Percentiles rank a stretch among this genome's conserved stretches.
These are phyloP conservation scores for Claviceps paspali DNA, from an alignment of 2,329 filamentous ascomycete species.

Conservation along the genomic window DNA sequence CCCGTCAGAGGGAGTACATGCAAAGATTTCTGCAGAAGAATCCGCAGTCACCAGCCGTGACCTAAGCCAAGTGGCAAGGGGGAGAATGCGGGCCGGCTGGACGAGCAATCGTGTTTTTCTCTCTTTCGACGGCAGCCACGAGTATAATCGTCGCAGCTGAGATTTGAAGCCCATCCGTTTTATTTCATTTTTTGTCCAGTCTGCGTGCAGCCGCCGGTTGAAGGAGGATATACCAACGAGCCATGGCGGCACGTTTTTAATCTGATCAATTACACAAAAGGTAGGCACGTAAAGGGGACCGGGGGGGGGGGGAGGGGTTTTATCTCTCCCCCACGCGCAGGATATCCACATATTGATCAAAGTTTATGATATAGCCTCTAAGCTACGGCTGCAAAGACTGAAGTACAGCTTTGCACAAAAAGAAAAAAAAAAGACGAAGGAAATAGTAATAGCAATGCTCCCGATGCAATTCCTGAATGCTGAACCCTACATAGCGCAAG, in stretches of 20 bases:
- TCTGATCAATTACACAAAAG: background rate
- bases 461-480: slow-evolving; percentile 10
- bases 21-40: slow-evolving; percentile 26
- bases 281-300: no score
- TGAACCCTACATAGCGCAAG: background rate
- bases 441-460: background rate
- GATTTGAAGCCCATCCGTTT: no score
- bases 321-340: background rate
- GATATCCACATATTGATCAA: background rate
- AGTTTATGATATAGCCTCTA: slow-evolving; percentile 20
- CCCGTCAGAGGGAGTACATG: slow-evolving; percentile 35
- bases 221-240: background rate
- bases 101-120: background rate
- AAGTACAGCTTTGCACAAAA: slow-evolving; percentile 3
- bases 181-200: background rate
- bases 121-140: background rate
- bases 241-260: background rate
- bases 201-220: background rate
- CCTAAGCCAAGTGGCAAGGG: background rate
- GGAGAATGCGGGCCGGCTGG: background rate
- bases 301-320: no score
- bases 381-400: slow-evolving; percentile 10
- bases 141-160: slow-evolving; percentile 10
- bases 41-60: slow-evolving; percentile 3
- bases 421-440: background rate